phyloP scores from a whole-genome alignment of 2,329 filamentous ascomycete species.

The Magnaporthales sp. region DNA sequence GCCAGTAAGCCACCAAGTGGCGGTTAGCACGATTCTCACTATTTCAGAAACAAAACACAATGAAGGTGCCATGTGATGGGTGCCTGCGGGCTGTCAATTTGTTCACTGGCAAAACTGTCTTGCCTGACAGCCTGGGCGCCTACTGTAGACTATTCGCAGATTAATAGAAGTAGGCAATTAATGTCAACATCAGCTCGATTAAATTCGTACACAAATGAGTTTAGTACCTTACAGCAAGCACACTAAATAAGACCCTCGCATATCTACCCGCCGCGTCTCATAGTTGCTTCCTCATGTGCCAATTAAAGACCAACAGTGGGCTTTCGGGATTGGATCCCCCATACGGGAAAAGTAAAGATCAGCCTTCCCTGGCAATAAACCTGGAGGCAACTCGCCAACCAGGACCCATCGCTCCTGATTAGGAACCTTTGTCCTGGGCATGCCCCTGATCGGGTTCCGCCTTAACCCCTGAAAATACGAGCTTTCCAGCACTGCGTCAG shows the following conservation, averaged over 20 bases:
- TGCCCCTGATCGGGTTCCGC: not conserved
- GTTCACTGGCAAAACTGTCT: not conserved
- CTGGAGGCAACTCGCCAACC: not conserved
- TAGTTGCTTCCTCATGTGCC: not conserved
- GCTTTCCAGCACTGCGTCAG: not conserved
- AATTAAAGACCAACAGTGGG: not conserved
- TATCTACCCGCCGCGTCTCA: not conserved
- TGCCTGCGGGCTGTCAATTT: not conserved
- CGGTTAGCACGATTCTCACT: not conserved
- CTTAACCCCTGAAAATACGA: not conserved
- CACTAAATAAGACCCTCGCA: not conserved
- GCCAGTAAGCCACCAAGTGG: not conserved
- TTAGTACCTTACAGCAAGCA: too few relatives aligned
- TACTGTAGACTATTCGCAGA: not conserved
- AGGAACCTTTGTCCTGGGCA: not conserved
- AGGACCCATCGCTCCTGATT: not conserved
- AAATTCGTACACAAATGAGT: not conserved
- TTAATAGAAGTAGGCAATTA: not conserved
- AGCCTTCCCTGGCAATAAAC: not conserved
- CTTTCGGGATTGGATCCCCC: not conserved
- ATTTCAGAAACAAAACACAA: not conserved
- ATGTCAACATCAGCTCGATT: not conserved
- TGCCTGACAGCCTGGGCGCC: not conserved
- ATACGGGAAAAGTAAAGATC: not conserved
- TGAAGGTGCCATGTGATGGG: not conserved